These are phyloP conservation scores for Candida ipomoeae DNA, from an alignment of 805 yeast species.

Conservation along the genomic window DNA sequence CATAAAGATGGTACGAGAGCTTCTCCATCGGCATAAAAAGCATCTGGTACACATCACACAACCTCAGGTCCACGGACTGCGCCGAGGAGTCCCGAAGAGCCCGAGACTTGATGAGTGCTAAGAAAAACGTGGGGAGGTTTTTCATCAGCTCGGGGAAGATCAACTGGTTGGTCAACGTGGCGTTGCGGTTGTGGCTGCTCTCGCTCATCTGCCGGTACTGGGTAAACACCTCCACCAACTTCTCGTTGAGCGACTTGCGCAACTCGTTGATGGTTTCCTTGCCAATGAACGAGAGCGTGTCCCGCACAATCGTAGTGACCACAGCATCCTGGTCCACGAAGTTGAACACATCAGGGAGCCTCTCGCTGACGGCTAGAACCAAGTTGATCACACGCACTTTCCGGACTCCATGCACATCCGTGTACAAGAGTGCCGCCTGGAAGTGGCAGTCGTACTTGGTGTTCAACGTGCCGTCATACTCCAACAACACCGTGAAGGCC, in stretches of 20 bases:
- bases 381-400: conserved; percentile 84
- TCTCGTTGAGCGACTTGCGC: conserved; percentile 36
- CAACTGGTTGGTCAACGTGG: conserved; percentile 50
- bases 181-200: conserved; percentile 32
- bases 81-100: conserved; percentile 52
- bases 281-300: conserved; percentile 38
- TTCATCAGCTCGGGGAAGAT: conserved; percentile 78
- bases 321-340: conserved; percentile 65
- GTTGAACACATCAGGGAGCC: conserved; percentile 67
- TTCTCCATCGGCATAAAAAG: conserved; percentile 51
- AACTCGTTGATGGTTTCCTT: conserved; percentile 36
- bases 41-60: conserved; percentile 50
- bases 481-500: conserved; percentile 64
- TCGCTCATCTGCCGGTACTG: conserved; percentile 49
- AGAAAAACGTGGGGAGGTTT: conserved; percentile 61
- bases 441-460: conserved; percentile 77
- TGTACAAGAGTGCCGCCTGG: conserved; percentile 86
- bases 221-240: conserved; percentile 44
- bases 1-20: conserved; percentile 67
- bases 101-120: conserved; percentile 65
- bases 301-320: conserved; percentile 37
- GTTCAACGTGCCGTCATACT: conserved; percentile 71
- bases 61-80: conserved; percentile 58
- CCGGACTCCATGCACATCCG: conserved; percentile 69
- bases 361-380: conserved; percentile 75